phyloP scores from a whole-genome alignment of 208 protist species.

The Phytomonas francai region DNA sequence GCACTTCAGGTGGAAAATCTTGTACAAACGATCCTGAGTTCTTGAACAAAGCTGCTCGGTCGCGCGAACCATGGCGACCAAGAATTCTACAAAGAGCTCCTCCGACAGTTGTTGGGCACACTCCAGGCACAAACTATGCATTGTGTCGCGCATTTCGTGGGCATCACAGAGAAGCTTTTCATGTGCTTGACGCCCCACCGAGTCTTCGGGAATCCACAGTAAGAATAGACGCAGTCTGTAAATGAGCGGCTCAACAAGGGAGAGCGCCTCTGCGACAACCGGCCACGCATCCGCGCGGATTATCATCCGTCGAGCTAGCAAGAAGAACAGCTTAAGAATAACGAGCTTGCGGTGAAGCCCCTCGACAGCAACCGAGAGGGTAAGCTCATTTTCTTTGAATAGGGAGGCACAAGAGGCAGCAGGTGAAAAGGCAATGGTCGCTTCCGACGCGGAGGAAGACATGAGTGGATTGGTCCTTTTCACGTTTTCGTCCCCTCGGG shows the following conservation, averaged over 20 bases:
- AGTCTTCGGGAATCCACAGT: conserved; percentile 25
- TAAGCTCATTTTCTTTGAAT: background rate
- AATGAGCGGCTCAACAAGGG: conserved; percentile 32
- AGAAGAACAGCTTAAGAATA: conserved; percentile 50
- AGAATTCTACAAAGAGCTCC: conserved; percentile 21
- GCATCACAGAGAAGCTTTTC: conserved; percentile 34
- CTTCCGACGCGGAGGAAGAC: background rate
- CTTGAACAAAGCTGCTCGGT: conserved; percentile 5
- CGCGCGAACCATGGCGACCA: conserved; percentile 25
- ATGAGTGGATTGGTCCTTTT: background rate
- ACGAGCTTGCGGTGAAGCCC: conserved; percentile 42
- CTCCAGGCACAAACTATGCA: conserved; percentile 43
- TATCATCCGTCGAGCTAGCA: conserved; percentile 42
- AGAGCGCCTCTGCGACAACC: conserved; percentile 33
- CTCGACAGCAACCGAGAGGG: conserved; percentile 13
- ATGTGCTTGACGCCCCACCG: conserved; percentile 21
- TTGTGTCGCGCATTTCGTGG: conserved; percentile 45
- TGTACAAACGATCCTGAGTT: background rate
- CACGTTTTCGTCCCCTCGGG: background rate
- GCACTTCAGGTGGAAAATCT: background rate
- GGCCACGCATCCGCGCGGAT: conserved; percentile 36
- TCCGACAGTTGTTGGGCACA: conserved; percentile 23
- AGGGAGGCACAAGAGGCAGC: background rate
- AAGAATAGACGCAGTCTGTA: conserved; percentile 22
- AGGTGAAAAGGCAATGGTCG: background rate